These are phyloP conservation scores for Ceratobasidium sp. DNA, from an alignment of 1,284 basidiomycete genomes.

Conservation along the genomic window DNA sequence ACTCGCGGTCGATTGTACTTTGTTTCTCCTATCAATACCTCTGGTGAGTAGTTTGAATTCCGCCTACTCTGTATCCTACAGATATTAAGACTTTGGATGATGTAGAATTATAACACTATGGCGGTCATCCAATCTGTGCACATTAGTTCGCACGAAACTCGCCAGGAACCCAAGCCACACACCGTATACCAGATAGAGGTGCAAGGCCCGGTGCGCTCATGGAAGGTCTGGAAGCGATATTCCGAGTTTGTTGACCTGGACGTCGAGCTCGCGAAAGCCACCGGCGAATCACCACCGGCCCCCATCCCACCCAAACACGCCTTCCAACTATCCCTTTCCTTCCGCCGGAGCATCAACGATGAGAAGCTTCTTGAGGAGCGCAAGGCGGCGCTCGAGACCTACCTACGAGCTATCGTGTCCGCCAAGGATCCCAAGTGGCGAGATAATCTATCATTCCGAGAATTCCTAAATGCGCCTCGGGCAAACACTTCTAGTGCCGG, in stretches of 20 bases:
- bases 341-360: slow-evolving; percentile 57
- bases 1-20: neutral
- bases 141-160: slow-evolving; percentile 68
- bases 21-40: neutral
- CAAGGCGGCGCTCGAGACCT: slow-evolving; percentile 81
- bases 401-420: slow-evolving; percentile 86
- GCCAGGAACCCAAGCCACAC: slow-evolving; percentile 72
- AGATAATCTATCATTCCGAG: slow-evolving; percentile 80
- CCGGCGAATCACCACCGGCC: slow-evolving; percentile 78
- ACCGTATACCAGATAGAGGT: slow-evolving; percentile 85
- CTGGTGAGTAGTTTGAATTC: neutral
- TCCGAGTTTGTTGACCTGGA: slow-evolving; percentile 93
- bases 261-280: slow-evolving; percentile 80
- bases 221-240: slow-evolving; percentile 94
- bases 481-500: slow-evolving; percentile 44
- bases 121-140: slow-evolving; percentile 80
- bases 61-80: neutral
- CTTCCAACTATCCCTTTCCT: slow-evolving; percentile 71
- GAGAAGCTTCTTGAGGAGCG: slow-evolving; percentile 78
- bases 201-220: slow-evolving; percentile 85
- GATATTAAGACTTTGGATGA: too few relatives aligned
- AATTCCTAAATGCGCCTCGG: slow-evolving; percentile 86
- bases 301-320: slow-evolving; percentile 86
- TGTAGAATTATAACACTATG: slow-evolving; percentile 58
- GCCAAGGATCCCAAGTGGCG: slow-evolving; percentile 88